phyloP scores from a whole-genome alignment of 371 early-diverging fungal genomes.

The Apophysomyces trapeziformis region DNA sequence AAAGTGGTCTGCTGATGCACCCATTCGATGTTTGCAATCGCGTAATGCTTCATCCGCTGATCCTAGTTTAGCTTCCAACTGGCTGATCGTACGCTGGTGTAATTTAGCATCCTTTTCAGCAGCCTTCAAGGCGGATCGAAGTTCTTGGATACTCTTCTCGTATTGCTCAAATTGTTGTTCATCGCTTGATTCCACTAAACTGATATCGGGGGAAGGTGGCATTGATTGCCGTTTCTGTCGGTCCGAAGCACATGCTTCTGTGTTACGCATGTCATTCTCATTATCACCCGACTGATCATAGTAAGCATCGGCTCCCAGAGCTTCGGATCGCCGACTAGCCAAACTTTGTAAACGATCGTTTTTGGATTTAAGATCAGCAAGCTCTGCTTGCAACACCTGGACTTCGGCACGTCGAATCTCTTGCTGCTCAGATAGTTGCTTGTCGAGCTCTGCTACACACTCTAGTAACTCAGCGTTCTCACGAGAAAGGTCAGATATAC shows the following conservation, averaged over 20 bases:
- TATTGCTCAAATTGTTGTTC: conserved; percentile 10
- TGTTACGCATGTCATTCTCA: neutral
- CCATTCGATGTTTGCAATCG: conserved; percentile 8
- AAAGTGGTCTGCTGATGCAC: neutral
- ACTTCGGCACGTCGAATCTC: conserved; percentile 17
- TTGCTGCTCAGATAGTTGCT: conserved; percentile 31
- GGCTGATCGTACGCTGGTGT: conserved; percentile 21
- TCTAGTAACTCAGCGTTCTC: conserved; percentile 26
- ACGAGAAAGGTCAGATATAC: neutral
- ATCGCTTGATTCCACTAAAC: neutral
- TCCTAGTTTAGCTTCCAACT: conserved; percentile 24
- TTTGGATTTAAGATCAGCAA: neutral
- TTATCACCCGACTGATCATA: neutral
- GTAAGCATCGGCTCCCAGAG: neutral
- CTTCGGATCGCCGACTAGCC: neutral
- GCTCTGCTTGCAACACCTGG: conserved; percentile 13
- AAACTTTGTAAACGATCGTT: neutral
- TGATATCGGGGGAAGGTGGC: neutral
- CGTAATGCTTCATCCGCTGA: conserved; percentile 23
- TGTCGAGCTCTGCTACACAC: conserved; percentile 21
- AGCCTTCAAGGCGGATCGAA: conserved; percentile 15
- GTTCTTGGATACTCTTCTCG: conserved; percentile 17
- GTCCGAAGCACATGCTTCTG: neutral
- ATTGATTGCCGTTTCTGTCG: neutral
- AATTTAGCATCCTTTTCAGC: conserved; percentile 24